A percentile compares a stretch with the other conserved stretches of the same genome.
These are phyloP conservation scores for Nicotiana otophora DNA, from an alignment of 257 asterid species.

Conservation along the genomic window DNA sequence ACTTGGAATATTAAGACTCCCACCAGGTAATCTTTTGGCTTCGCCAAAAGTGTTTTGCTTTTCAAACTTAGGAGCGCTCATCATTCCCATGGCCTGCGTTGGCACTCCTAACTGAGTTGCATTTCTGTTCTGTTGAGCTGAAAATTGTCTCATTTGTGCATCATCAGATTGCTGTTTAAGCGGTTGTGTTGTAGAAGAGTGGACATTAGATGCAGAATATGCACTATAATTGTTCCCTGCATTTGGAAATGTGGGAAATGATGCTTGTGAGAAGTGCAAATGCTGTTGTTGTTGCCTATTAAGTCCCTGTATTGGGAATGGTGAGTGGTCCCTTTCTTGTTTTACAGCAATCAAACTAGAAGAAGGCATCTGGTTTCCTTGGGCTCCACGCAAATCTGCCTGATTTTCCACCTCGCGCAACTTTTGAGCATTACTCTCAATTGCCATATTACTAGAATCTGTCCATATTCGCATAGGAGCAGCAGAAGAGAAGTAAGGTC, in stretches of 20 bases:
- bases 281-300: slow-evolving; percentile 65
- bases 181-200: slow-evolving; percentile 39
- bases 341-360: slow-evolving; percentile 37
- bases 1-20: slow-evolving; percentile 35
- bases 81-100: slow-evolving; percentile 44
- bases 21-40: slow-evolving; percentile 43
- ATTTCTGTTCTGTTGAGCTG: slow-evolving; percentile 50
- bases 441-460: slow-evolving; percentile 38
- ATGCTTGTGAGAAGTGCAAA: slow-evolving; percentile 53
- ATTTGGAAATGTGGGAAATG: slow-evolving; percentile 51
- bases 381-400: slow-evolving; percentile 48
- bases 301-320: slow-evolving; percentile 53
- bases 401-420: slow-evolving; percentile 49
- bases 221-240: slow-evolving; percentile 50
- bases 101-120: slow-evolving; percentile 42
- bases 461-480: slow-evolving; percentile 27
- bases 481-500: slow-evolving; percentile 18
- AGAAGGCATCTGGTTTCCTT: slow-evolving; percentile 38
- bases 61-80: slow-evolving; percentile 49
- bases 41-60: slow-evolving; percentile 48
- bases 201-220: slow-evolving; percentile 44
- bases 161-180: slow-evolving; percentile 53
- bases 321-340: slow-evolving; percentile 65
- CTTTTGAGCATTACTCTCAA: slow-evolving; percentile 35
- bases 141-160: slow-evolving; percentile 58